Conservation (phyloP, 176 grass and related monocot species). For the Elaeis guineensis region DNA sequence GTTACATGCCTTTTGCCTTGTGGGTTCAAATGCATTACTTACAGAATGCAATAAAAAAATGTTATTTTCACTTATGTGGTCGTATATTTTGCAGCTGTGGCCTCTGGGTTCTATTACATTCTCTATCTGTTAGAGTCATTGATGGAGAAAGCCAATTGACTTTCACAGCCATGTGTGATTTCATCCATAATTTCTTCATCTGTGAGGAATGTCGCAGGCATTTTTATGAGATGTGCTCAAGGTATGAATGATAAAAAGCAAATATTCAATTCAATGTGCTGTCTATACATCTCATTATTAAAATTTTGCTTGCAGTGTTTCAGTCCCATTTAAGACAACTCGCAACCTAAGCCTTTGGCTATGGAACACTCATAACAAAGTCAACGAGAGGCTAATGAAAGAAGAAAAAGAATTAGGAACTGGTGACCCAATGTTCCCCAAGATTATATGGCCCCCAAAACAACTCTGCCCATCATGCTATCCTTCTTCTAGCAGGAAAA, state of each 20-base stretch:
- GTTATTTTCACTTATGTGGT: neutral
- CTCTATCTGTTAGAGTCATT: constrained; percentile 61
- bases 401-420: constrained; percentile 63
- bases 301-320: constrained; percentile 49
- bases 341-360: constrained; percentile 81
- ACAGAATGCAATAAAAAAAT: neutral
- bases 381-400: constrained; percentile 93
- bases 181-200: constrained; percentile 91
- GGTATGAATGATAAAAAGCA: constrained; percentile 22
- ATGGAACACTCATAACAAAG: constrained; percentile 92
- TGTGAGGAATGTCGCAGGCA: constrained; percentile 87
- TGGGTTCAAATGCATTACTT: too few species aligned
- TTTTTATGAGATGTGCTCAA: constrained; percentile 87
- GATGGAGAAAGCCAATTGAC: constrained; percentile 80
- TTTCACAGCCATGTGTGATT: constrained; percentile 85
- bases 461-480: constrained; percentile 76
- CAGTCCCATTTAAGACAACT: constrained; percentile 58
- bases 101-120: constrained; percentile 88
- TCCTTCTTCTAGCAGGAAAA: constrained; percentile 30
- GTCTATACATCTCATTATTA: constrained; percentile 5
- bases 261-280: neutral
- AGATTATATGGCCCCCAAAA: constrained; percentile 67
- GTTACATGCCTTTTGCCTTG: too few species aligned
- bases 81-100: constrained; percentile 61
- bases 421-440: constrained; percentile 76